Evolutionary conservation across 345 rosid species (phyloP).

Genomic region (Citrus australasica): DNA sequence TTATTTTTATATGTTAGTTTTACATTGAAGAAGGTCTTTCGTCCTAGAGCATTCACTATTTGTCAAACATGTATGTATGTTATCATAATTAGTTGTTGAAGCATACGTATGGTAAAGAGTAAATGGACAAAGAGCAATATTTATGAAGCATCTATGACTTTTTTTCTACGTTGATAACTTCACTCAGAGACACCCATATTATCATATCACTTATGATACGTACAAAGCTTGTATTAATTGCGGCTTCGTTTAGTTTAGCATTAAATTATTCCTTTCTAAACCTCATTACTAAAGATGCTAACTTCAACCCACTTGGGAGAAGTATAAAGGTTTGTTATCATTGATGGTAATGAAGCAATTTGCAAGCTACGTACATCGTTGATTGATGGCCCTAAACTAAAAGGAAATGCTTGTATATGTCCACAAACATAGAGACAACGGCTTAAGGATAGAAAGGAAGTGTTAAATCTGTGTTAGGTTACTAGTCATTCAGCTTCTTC

Average conservation of each 20-base stretch:
- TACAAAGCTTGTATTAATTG: too few species aligned
- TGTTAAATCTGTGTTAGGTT: constrained; percentile 23
- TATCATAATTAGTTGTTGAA: too few species aligned
- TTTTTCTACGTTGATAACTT: too few species aligned
- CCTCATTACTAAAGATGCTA: background rate
- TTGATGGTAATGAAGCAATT: background rate
- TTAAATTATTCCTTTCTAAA: too few species aligned
- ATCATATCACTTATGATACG: too few species aligned
- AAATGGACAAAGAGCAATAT: rapidly evolving
- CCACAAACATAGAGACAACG: constrained; percentile 15
- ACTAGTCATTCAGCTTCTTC: constrained; percentile 21
- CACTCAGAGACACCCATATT: too few species aligned
- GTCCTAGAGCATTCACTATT: too few species aligned
- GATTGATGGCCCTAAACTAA: constrained; percentile 7
- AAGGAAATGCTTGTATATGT: background rate
- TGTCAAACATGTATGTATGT: too few species aligned
- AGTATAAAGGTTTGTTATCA: background rate
- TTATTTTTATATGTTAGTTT: background rate
- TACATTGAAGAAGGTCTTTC: too few species aligned
- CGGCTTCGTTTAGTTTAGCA: too few species aligned
- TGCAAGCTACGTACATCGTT: background rate
- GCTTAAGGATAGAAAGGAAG: background rate
- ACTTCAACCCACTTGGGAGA: background rate
- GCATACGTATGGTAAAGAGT: too few species aligned
- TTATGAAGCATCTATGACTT: too few species aligned